Conservation (phyloP, 441 rosid species). For the Euphorbia celastroides region DNA sequence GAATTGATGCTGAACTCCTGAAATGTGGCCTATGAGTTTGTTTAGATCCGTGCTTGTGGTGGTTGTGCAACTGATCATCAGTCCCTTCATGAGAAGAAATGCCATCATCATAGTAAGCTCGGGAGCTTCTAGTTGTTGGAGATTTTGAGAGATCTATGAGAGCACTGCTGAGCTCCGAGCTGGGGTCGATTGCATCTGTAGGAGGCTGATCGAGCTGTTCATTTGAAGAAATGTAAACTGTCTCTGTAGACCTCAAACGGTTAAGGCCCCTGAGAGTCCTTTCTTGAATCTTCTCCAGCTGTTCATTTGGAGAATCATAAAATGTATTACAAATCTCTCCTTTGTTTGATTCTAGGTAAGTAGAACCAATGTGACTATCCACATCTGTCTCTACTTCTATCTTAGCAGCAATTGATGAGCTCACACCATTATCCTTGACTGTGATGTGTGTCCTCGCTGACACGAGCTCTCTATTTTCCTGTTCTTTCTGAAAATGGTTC, state of each 20-base stretch:
- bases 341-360: slow-evolving; percentile 24
- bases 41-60: slow-evolving; percentile 22
- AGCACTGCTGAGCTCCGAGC: slow-evolving; percentile 37
- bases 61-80: slow-evolving; percentile 40
- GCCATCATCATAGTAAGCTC: slow-evolving; percentile 59
- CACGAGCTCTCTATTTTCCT: slow-evolving; percentile 23
- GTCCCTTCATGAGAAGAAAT: slow-evolving; percentile 58
- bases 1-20: slow-evolving; percentile 31
- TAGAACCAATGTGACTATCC: slow-evolving; percentile 15
- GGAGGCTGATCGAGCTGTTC: not conserved
- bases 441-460: slow-evolving; percentile 16
- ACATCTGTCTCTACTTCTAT: slow-evolving; percentile 19
- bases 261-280: slow-evolving; percentile 19
- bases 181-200: slow-evolving; percentile 17
- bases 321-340: slow-evolving; percentile 20
- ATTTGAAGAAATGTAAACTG: slow-evolving; percentile 21
- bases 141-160: slow-evolving; percentile 35
- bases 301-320: slow-evolving; percentile 32
- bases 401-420: slow-evolving; percentile 15
- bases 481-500: slow-evolving; percentile 22
- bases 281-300: slow-evolving; percentile 26
- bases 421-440: slow-evolving; percentile 20
- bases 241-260: slow-evolving; percentile 24
- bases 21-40: slow-evolving; percentile 23
- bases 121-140: slow-evolving; percentile 43